These are phyloP conservation scores for Metschnikowia drakensbergensis DNA, from an alignment of 805 yeast species.

Conservation along the genomic window DNA sequence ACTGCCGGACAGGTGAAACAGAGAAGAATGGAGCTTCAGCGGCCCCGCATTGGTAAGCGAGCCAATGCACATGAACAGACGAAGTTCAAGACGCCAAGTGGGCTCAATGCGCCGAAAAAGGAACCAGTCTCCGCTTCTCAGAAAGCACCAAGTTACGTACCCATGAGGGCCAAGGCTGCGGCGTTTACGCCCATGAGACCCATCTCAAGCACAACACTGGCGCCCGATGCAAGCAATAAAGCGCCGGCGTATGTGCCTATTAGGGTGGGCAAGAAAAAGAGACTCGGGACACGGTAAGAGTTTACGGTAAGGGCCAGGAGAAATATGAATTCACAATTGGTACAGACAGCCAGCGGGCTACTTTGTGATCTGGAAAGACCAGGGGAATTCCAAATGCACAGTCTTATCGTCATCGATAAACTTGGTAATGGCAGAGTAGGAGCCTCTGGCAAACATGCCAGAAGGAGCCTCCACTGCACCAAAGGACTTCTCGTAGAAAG, in stretches of 20 bases:
- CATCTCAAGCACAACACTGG: background rate
- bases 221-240: conserved; percentile 6
- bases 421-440: conserved; percentile 74
- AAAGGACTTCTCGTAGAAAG: conserved; percentile 60
- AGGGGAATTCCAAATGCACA: conserved; percentile 68
- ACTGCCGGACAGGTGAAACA: conserved; percentile 8
- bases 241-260: conserved; percentile 36
- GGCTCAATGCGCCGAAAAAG: background rate
- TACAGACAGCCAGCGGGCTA: conserved; percentile 19
- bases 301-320: background rate
- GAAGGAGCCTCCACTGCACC: conserved; percentile 80
- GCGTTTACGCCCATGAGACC: background rate
- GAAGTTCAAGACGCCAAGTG: background rate
- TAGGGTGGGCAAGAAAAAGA: conserved; percentile 17
- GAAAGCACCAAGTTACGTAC: background rate
- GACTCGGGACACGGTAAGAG: conserved; percentile 12
- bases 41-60: background rate
- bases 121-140: background rate
- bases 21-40: background rate
- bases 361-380: conserved; percentile 83
- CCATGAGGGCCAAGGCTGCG: background rate
- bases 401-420: conserved; percentile 84
- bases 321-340: background rate
- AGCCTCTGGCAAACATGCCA: conserved; percentile 85
- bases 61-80: background rate